A percentile compares a stretch with the other conserved stretches of the same genome.
phyloP scores from a whole-genome alignment of 164 flowering plant genomes.

The Liriodendron chinense region DNA sequence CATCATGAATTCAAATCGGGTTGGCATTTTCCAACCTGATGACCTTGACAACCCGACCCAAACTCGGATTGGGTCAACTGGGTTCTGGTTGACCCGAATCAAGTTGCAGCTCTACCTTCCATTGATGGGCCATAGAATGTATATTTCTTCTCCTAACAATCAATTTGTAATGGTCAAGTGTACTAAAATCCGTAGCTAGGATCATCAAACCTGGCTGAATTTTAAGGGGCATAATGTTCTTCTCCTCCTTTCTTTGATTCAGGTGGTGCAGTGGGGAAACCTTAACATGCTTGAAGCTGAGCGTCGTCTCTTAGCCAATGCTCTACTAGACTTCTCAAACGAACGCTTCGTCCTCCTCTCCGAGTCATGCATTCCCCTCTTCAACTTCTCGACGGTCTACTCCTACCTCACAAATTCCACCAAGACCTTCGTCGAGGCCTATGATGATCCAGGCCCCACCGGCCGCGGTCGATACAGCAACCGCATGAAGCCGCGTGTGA shows the following conservation, averaged over 20 bases:
- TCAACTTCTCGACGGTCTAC: conserved; percentile 68
- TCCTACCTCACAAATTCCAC: conserved; percentile 58
- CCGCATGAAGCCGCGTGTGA: conserved; percentile 44
- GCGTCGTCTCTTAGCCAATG: conserved; percentile 68
- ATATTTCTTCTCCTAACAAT: no score
- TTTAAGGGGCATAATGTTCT: no score
- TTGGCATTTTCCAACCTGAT: no score
- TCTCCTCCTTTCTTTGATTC: conserved; percentile 7
- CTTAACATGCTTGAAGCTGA: conserved; percentile 76
- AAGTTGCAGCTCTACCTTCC: no score
- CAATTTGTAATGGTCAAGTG: no score
- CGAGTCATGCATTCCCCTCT: conserved; percentile 82
- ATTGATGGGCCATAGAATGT: no score
- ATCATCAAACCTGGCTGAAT: no score
- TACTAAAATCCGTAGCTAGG: no score
- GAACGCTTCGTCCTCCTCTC: conserved; percentile 75
- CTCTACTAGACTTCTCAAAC: conserved; percentile 70
- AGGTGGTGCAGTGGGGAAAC: conserved; percentile 73
- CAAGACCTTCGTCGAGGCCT: conserved; percentile 41
- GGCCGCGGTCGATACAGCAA: conserved; percentile 63
- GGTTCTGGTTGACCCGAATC: no score
- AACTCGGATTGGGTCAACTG: no score
- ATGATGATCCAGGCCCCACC: conserved; percentile 42
- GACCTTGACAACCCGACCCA: no score
- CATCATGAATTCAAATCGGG: no score